Evolutionary conservation across 208 protist species (phyloP), one percentile per base, ranked within the genome.

Genomic region (Trypanosoma boissoni): DNA sequence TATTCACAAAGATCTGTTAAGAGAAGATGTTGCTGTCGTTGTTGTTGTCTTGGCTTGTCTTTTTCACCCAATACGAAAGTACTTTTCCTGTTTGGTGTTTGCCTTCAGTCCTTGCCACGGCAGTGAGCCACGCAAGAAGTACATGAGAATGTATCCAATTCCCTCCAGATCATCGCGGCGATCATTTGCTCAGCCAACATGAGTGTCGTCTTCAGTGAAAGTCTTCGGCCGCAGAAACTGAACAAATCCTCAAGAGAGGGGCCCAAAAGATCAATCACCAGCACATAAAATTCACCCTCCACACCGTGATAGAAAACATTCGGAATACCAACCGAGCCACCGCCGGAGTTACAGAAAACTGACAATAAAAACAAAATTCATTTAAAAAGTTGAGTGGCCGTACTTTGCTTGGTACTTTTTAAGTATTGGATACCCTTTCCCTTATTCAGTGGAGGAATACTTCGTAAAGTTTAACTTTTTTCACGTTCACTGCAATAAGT

Each of bases 231-330:
- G 66, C 92, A 98, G 46, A 94, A 80, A 31, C 92, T 95, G 63
- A 99, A 99, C 5, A 99, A 71, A 64, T 99, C 98, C 61, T 99
- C 98, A 9, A 99, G 78, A 46, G 79, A 96, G 9, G 98, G 98
- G 0, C 98, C 99, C 0, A 99, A 80, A 8, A 99, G 74, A 45
- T 99, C 98, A 77, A 99, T 99, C 21, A 99, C 98, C 79, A 99
- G 94, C 10, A 99, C 96, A 57, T 99, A 98, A 71, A 99, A 99
- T 36, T 98, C 94, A 1, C 96, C 97, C 32, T 98, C 95, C 3
- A 86, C 44, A 1, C 98, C 98, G 70, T 81, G 98, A 73, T 94
- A 99, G 65, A 91, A 92, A 1, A 98, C 79, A 24, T 85, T 68
- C 0, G 98, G 97, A 24, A 99, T 95, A 27, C 98, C 98, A 6